Evolutionary conservation across 1,139 yeast species (phyloP).

Genomic region (Suhomyces taliae): DNA sequence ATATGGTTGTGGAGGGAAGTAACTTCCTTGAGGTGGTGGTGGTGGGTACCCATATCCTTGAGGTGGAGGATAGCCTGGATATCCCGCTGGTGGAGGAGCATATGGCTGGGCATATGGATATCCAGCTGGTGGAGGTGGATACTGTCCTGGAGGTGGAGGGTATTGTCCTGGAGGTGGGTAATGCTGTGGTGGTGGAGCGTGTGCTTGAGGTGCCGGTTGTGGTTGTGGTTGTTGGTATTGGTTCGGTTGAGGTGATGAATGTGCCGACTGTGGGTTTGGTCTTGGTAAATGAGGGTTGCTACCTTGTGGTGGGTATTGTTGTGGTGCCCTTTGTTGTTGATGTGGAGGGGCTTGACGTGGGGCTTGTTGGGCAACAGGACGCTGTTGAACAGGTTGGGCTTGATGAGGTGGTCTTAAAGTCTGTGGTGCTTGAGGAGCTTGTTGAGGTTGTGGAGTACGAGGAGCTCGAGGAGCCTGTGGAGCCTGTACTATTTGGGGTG

Average conservation of each 20-base stretch:
- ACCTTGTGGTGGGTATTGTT: conserved; percentile 1
- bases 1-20: conserved; percentile 17
- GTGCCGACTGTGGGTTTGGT: conserved; percentile 2
- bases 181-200: conserved; percentile 9
- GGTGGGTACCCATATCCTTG: conserved; percentile 14
- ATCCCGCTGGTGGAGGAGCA: conserved; percentile 12
- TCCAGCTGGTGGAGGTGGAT: conserved; percentile 5
- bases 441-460: neutral
- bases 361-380: conserved; percentile 13
- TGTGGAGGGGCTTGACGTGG: neutral
- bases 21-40: conserved; percentile 13
- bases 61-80: conserved; percentile 16
- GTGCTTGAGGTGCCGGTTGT: conserved; percentile 1
- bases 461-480: neutral
- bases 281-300: conserved; percentile 2
- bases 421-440: neutral
- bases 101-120: conserved; percentile 1
- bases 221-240: neutral
- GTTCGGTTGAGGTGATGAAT: conserved; percentile 1
- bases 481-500: neutral
- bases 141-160: conserved; percentile 7
- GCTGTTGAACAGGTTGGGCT: conserved; percentile 9
- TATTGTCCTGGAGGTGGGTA: conserved; percentile 1
- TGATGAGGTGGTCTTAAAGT: too few relatives aligned
- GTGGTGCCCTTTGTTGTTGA: conserved; percentile 2